A percentile compares a stretch with the other conserved stretches of the same genome.
Evolutionary conservation across 805 yeast genomes (phyloP).

Genomic region (Suhomyces sp.): DNA sequence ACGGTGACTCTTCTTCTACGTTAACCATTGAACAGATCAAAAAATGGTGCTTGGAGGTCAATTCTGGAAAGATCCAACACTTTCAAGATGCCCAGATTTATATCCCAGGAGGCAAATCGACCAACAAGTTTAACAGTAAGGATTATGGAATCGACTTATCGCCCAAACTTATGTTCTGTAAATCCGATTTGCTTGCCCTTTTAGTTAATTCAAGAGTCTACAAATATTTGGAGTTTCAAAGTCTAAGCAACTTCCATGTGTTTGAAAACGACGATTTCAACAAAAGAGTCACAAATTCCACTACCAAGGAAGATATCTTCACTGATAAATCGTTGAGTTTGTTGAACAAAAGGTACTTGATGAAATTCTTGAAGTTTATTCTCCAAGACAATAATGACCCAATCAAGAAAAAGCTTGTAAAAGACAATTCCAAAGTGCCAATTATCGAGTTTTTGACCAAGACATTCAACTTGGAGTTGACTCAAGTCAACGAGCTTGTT

Average conservation of each 20-base stretch:
- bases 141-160: constrained; percentile 86
- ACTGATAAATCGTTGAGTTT: constrained; percentile 78
- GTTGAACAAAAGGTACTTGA: constrained; percentile 73
- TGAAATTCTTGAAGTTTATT: constrained; percentile 90
- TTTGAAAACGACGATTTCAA: constrained; percentile 89
- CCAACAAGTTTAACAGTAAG: constrained; percentile 51
- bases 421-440: constrained; percentile 52
- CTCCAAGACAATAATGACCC: constrained; percentile 59
- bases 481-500: constrained; percentile 80
- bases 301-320: constrained; percentile 88
- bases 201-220: constrained; percentile 83
- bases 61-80: constrained; percentile 41
- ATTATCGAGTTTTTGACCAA: constrained; percentile 58
- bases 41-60: constrained; percentile 76
- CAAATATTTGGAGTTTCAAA: constrained; percentile 88
- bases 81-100: constrained; percentile 75
- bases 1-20: constrained; percentile 88
- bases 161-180: constrained; percentile 86
- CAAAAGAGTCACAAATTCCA: constrained; percentile 60
- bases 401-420: constrained; percentile 53
- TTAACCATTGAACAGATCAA: constrained; percentile 82
- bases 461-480: constrained; percentile 65
- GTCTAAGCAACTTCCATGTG: constrained; percentile 86
- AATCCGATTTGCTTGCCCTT: constrained; percentile 78
- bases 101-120: constrained; percentile 60